Evolutionary conservation across 2,329 filamentous ascomycete genomes (phyloP), one percentile per base, ranked within the genome.

Genomic region (Trichothecium roseum): DNA sequence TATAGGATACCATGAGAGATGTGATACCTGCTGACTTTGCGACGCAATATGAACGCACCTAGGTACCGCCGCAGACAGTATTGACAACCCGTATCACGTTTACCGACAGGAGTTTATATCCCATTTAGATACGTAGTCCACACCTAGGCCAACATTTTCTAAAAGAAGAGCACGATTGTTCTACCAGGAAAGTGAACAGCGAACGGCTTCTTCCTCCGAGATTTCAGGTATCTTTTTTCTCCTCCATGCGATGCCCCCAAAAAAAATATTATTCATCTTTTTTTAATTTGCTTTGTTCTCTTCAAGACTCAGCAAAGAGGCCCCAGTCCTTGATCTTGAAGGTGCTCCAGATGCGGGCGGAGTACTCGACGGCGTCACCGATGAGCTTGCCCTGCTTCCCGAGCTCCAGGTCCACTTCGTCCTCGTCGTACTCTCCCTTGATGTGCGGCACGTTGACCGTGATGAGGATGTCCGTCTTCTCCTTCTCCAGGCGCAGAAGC

Each of bases 371-470:
- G 5, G 72, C 72, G 47, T 80, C 70, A 35, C 78, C 80, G 48
- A 84, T 78, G 43, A 84, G 60, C 55, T 75, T 69, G 4, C 79
- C 82, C 50, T 72, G 70, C 52, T 72, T 78, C 13, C 78, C 78
- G 38, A 76, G 58, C 50, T 76, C 69, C 37, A 79, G 59, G 50
- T 84, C 75, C 13, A 89, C 74, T 22, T 85, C 78, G 8, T 81
- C 78, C 55, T 78, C 74, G 47, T 78, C 68, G 53, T 86, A 86
- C 55, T 83, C 75, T 42, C 80, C 79, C 46, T 74, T 69, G 45
- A 86, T 80, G 52, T 91, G 81, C 18, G 88, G 89, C 32, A 94
- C 83, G 58, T 94, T 95, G 52, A 94, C 75, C 28, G 84, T 84
- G 42, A 94, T 76, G 32, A 94, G 64, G 28, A 96, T 63, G 57